phyloP scores from a whole-genome alignment of 2,329 filamentous ascomycete species.

The Didymella segeticola region DNA sequence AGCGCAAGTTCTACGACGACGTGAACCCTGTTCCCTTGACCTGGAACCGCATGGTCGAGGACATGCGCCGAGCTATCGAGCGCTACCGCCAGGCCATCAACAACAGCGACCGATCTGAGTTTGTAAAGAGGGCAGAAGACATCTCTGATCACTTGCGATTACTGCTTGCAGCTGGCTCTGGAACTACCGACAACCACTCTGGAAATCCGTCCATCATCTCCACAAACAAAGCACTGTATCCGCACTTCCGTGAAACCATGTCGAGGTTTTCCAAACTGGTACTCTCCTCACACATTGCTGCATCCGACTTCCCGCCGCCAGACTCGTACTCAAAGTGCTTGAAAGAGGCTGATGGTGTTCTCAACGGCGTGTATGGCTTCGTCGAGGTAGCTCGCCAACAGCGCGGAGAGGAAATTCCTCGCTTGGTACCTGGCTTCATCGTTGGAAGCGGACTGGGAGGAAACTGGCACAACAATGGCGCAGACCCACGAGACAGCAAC shows the following conservation, averaged over 20 bases:
- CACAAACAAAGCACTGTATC: slow-evolving; percentile 95
- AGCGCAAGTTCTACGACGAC: slow-evolving; percentile 90
- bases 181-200: slow-evolving; percentile 97
- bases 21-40: slow-evolving; percentile 79
- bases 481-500: slow-evolving; percentile 71
- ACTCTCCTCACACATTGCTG: slow-evolving; percentile 95
- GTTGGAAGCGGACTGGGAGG: slow-evolving; percentile 83
- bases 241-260: slow-evolving; percentile 99
- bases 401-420: slow-evolving; percentile 87
- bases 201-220: slow-evolving; percentile 99
- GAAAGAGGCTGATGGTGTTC: slow-evolving; percentile 95
- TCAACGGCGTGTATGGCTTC: slow-evolving; percentile 93
- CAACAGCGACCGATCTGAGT: slow-evolving; percentile 82
- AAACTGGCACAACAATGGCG: slow-evolving; percentile 78
- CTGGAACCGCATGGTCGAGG: slow-evolving; percentile 88
- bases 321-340: slow-evolving; percentile 95
- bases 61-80: slow-evolving; percentile 91
- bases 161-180: slow-evolving; percentile 92
- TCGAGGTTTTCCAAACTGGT: slow-evolving; percentile 99
- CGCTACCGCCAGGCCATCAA: slow-evolving; percentile 89
- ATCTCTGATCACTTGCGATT: slow-evolving; percentile 95
- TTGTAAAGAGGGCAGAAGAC: slow-evolving; percentile 93
- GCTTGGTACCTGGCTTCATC: slow-evolving; percentile 93
- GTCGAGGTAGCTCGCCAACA: slow-evolving; percentile 95
- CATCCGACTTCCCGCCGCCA: slow-evolving; percentile 91